These are phyloP conservation scores for Tulasnella sp. DNA, from an alignment of 768 basidiomycete genomes.

Conservation along the genomic window DNA sequence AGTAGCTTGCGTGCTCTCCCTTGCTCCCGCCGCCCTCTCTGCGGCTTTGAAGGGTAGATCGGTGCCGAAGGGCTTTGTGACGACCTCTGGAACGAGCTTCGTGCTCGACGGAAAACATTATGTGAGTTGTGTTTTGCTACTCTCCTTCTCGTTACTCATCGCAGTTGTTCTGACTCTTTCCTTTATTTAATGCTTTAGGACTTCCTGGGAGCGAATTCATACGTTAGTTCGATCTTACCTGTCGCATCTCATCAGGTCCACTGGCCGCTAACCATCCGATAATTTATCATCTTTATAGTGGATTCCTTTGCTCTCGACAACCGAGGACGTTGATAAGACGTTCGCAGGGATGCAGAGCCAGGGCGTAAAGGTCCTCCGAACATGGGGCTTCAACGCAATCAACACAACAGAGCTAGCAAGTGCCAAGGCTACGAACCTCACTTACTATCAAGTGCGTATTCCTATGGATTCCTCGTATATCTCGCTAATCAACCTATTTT, in stretches of 20 bases:
- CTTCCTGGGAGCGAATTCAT: slow-evolving; percentile 48
- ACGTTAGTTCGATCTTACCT: slow-evolving; percentile 36
- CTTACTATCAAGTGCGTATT: slow-evolving; percentile 15
- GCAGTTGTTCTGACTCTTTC: too few relatives aligned
- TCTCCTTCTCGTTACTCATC: too few relatives aligned
- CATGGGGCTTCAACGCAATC: slow-evolving; percentile 18
- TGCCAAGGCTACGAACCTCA: slow-evolving; percentile 5
- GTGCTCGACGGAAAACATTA: slow-evolving; percentile 43
- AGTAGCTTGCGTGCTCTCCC: too few relatives aligned
- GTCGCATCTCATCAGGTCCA: too few relatives aligned
- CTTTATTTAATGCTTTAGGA: too few relatives aligned
- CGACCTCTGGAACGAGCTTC: slow-evolving; percentile 35
- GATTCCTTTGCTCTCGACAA: slow-evolving; percentile 14
- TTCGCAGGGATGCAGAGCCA: background rate
- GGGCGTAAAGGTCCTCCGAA: slow-evolving; percentile 16
- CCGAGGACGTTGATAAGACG: slow-evolving; percentile 12
- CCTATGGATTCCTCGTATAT: background rate
- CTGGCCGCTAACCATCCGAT: background rate
- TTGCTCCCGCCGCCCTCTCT: too few relatives aligned
- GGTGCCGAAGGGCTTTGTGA: slow-evolving; percentile 36
- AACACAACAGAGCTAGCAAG: slow-evolving; percentile 14
- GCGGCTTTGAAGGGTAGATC: too few relatives aligned
- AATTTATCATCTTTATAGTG: background rate
- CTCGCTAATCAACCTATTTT: background rate
- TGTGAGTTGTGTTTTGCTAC: slow-evolving; percentile 26